Evolutionary conservation across 78 protist genomes (phyloP).

Genomic region (Dictyostelium purpureum): DNA sequence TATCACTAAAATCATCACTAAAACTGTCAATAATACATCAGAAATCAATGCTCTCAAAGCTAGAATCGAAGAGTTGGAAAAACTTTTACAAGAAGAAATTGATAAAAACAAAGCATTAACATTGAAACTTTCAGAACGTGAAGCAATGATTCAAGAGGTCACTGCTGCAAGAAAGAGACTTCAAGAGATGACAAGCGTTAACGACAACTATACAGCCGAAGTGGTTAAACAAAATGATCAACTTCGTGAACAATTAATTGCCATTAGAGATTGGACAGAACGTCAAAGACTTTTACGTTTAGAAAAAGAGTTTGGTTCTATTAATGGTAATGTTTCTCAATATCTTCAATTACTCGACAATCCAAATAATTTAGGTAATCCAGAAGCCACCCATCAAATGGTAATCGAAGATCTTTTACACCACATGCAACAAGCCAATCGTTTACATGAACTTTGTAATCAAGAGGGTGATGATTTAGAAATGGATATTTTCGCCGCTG

Average conservation of each 20-base stretch:
- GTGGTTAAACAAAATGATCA: constrained; percentile 79
- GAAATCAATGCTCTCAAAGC: constrained; percentile 62
- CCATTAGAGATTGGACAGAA: constrained; percentile 59
- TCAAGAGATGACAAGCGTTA: constrained; percentile 17
- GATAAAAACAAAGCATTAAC: constrained; percentile 63
- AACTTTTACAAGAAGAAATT: constrained; percentile 50
- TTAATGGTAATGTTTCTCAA: background rate
- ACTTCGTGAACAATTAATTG: constrained; percentile 56
- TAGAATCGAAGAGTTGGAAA: constrained; percentile 71
- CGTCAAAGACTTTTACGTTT: constrained; percentile 32
- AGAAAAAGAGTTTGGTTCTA: constrained; percentile 42
- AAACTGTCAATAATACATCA: constrained; percentile 41
- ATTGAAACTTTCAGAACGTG: constrained; percentile 60
- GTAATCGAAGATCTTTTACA: constrained; percentile 44
- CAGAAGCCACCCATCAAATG: constrained; percentile 68
- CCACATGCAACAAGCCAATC: constrained; percentile 43
- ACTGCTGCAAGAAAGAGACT: constrained; percentile 50
- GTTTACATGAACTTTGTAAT: constrained; percentile 5
- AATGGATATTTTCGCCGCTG: constrained; percentile 59
- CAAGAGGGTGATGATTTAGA: constrained; percentile 49
- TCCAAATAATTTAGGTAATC: constrained; percentile 80
- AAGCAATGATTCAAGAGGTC: constrained; percentile 66
- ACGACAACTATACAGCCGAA: constrained; percentile 42
- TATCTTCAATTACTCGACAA: constrained; percentile 39
- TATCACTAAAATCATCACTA: constrained; percentile 71